phyloP scores from a whole-genome alignment of 1,284 basidiomycete species.

The Sanghuangporus weigelae region DNA sequence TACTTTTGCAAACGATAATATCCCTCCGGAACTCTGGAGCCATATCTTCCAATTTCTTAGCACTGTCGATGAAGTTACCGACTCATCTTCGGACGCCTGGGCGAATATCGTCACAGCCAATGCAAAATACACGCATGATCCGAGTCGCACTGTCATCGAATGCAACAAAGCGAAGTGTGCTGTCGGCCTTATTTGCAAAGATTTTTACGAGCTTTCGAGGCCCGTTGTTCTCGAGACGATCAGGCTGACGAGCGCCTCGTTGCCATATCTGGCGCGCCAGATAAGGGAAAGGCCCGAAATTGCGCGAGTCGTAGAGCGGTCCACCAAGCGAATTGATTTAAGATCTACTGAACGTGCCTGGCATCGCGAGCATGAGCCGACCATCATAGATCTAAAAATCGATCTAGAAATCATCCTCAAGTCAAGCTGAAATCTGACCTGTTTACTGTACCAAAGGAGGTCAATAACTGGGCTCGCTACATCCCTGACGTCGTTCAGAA shows the following conservation, averaged over 20 bases:
- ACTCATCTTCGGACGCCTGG: neutral
- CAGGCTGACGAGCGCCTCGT: neutral
- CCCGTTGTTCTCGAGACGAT: neutral
- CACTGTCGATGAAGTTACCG: neutral
- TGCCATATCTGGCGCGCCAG: neutral
- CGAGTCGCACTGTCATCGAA: neutral
- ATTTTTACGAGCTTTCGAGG: slow-evolving; percentile 6
- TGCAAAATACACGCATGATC: neutral
- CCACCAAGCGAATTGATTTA: neutral
- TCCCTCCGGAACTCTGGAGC: slow-evolving; percentile 3
- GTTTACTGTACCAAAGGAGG: neutral
- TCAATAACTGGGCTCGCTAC: no score
- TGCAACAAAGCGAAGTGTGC: neutral
- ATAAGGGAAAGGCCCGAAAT: neutral
- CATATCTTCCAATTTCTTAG: slow-evolving; percentile 4
- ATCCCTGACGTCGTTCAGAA: neutral
- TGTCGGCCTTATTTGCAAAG: slow-evolving; percentile 1
- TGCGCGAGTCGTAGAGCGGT: neutral
- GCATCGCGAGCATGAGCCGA: no score
- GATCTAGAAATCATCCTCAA: no score
- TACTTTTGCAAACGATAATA: no score
- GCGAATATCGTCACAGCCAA: neutral
- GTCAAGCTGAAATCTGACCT: neutral
- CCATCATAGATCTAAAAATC: neutral
- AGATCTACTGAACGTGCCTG: no score